A percentile compares a stretch with the other conserved stretches of the same genome.
phyloP scores from a whole-genome alignment of 2,329 filamentous ascomycete genomes.

The Penicillium sp. region DNA sequence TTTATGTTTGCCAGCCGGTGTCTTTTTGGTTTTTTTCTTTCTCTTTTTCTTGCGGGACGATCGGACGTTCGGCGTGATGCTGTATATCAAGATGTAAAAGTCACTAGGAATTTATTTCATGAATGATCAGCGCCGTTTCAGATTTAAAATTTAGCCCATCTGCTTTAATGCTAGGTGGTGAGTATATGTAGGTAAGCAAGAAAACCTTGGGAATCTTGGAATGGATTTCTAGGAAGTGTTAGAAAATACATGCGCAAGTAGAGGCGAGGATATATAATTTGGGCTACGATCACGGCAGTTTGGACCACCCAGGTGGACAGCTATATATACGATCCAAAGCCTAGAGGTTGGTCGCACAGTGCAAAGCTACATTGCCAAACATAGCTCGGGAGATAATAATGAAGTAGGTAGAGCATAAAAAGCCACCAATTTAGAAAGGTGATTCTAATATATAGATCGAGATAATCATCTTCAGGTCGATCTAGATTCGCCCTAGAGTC shows the following conservation, averaged over 20 bases:
- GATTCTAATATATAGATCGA: neutral
- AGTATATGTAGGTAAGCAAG: neutral
- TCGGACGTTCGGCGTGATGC: slow-evolving; percentile 24
- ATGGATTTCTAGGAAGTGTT: too few relatives aligned
- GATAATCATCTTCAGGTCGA: neutral
- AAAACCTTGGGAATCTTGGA: too few relatives aligned
- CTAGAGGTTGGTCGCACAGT: neutral
- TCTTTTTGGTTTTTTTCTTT: slow-evolving; percentile 10
- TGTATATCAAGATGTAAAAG: slow-evolving; percentile 27
- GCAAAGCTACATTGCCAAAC: neutral
- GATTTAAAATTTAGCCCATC: neutral
- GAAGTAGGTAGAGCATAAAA: neutral
- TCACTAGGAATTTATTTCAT: slow-evolving; percentile 5
- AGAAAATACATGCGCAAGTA: too few relatives aligned
- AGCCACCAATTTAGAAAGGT: neutral
- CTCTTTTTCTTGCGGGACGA: slow-evolving; percentile 20
- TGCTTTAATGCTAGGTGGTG: neutral
- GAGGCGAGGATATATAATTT: neutral
- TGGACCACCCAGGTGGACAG: too few relatives aligned
- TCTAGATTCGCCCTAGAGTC: slow-evolving; percentile 9
- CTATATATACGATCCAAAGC: neutral
- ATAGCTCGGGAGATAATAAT: neutral
- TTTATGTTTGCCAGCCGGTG: slow-evolving; percentile 22
- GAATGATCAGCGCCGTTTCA: neutral
- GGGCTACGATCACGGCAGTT: neutral